Evolutionary conservation across 768 basidiomycete species (phyloP), one percentile per base, ranked within the genome.

Genomic region (Russula virescens): DNA sequence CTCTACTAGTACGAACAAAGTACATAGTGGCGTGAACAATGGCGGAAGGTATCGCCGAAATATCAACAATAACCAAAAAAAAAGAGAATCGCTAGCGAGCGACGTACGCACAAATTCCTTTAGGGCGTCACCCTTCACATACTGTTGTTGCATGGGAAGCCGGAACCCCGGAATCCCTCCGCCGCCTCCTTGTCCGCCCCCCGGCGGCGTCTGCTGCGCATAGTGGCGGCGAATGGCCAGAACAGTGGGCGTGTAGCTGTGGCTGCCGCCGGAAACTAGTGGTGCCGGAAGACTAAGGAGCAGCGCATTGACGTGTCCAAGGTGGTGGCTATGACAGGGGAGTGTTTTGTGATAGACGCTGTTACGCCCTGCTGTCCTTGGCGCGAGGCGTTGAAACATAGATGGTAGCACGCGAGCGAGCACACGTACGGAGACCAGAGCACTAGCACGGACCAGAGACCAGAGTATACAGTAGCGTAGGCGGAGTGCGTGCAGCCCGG

Each of bases 81-180:
- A 19, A 43, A 18, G 19, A 3, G 42, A 43, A 5, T 16, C 40
- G 13, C 16, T 18, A 43, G 5, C 4, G 42, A 43, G 19, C 7
- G 42, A 4, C 5, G n/a, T 7, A 76, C 81, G 68, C 58, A 83
- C 82, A 67, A 78, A 92, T 83, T 94, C 88, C 69, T 91, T 91
- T 71, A 96, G 73, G 0, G 91, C 88, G 11, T 91, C 89, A 4
- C 94, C 92, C 69, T 93, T 93, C 74, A 87, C 78, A 52, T 83
- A 81, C 66, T 86, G 84, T 26, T 78, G 82, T 28, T 82, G 71
- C 68, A 87, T 69, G 64, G 73, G 62, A 13, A 63, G 45, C 25
- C 47, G 79, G 68, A 88, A 82, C 11, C 81, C 80, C 1, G 86
- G 86, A 68, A 88, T 81, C 2, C 85, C 83, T 16, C 81, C 81